Evolutionary conservation across 371 early-diverging fungal genomes (phyloP).

Genomic region (Mucor lusitanicus): DNA sequence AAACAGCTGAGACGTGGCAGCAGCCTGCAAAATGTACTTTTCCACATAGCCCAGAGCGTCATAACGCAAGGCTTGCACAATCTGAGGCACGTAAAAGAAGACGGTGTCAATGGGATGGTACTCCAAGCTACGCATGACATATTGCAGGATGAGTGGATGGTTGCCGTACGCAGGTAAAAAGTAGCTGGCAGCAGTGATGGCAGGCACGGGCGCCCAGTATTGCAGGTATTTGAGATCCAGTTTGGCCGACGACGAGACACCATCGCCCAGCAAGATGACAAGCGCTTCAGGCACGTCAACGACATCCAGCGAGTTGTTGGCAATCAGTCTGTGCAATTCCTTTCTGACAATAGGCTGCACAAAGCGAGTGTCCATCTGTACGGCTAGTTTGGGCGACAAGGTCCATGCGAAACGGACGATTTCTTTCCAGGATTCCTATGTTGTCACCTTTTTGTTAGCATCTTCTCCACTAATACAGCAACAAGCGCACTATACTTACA

Average conservation of each 20-base stretch:
- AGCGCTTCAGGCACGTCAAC: constrained; percentile 79
- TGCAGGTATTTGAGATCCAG: constrained; percentile 65
- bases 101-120: constrained; percentile 89
- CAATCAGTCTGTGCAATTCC: constrained; percentile 69
- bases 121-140: constrained; percentile 88
- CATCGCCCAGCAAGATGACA: constrained; percentile 66
- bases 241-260: constrained; percentile 33
- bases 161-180: constrained; percentile 67
- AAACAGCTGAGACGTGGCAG: constrained; percentile 91
- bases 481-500: not conserved
- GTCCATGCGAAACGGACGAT: constrained; percentile 83
- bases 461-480: not conserved
- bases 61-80: constrained; percentile 96
- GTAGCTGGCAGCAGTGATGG: constrained; percentile 86
- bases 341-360: constrained; percentile 63
- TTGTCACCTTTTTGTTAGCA: not conserved
- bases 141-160: constrained; percentile 90
- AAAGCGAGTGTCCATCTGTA: constrained; percentile 81
- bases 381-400: constrained; percentile 75
- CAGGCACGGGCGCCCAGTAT: constrained; percentile 92
- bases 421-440: constrained; percentile 60
- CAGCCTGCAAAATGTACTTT: constrained; percentile 91
- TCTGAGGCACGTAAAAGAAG: constrained; percentile 99
- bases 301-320: constrained; percentile 67
- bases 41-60: constrained; percentile 90